These are phyloP conservation scores for Phialocephala sp. DNA, from an alignment of 2,329 filamentous ascomycete genomes.

Conservation along the genomic window DNA sequence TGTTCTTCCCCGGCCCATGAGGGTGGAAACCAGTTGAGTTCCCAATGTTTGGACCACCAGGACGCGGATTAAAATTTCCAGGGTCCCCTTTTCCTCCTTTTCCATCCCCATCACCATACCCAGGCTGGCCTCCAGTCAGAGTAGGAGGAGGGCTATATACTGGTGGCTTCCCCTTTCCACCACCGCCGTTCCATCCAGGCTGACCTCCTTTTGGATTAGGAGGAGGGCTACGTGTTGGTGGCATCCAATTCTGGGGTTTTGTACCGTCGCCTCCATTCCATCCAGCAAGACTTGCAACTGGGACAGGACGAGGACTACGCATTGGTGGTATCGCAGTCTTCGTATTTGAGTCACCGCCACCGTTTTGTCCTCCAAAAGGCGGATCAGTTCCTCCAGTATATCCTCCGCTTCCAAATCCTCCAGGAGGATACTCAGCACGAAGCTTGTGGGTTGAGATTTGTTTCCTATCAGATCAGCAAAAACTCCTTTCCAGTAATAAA, in stretches of 20 bases:
- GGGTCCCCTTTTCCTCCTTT: neutral
- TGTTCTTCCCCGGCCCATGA: neutral
- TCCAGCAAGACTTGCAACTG: no score
- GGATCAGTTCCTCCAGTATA: neutral
- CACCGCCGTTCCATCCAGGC: neutral
- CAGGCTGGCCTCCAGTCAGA: neutral
- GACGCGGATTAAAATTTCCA: neutral
- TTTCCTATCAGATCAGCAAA: no score
- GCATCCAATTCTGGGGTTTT: neutral
- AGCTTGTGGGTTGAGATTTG: neutral
- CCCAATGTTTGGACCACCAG: neutral
- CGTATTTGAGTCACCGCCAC: no score
- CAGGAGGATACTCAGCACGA: neutral
- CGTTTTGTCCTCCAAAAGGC: no score
- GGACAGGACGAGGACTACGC: no score
- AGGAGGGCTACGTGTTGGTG: neutral
- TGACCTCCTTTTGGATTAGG: neutral
- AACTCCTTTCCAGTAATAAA: neutral
- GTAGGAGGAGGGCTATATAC: neutral
- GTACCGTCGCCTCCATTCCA: neutral
- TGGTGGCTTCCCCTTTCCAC: neutral
- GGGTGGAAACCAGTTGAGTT: neutral
- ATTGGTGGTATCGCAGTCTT: no score
- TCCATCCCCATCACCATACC: neutral
- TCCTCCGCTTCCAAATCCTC: neutral